Percentiles rank a stretch among this genome's conserved stretches.
Evolutionary conservation across 352 stramenopile species (phyloP).

Genomic region (Pythium rishiriense): DNA sequence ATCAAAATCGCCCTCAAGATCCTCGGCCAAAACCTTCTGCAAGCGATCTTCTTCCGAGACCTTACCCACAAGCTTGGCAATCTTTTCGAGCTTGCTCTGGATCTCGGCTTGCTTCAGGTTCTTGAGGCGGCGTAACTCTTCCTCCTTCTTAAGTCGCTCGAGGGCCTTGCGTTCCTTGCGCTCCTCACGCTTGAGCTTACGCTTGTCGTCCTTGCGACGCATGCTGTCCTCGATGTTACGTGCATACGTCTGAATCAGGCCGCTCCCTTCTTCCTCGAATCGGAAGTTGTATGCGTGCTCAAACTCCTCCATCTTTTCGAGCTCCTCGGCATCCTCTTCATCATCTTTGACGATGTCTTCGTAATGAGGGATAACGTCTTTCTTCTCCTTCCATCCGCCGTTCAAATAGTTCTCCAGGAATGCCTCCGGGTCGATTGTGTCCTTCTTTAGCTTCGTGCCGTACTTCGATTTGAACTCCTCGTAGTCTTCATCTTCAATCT

Average conservation of each 20-base stretch:
- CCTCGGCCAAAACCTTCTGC: constrained; percentile 39
- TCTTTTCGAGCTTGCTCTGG: constrained; percentile 91
- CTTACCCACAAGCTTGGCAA: constrained; percentile 84
- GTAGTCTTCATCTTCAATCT: constrained; percentile 73
- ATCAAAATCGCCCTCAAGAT: constrained; percentile 96
- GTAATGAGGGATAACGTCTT: constrained; percentile 59
- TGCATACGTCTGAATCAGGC: constrained; percentile 83
- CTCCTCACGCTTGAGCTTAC: constrained; percentile 94
- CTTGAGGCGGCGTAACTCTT: constrained; percentile 96
- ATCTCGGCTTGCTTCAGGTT: constrained; percentile 98
- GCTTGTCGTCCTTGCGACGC: constrained; percentile 95
- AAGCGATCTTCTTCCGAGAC: constrained; percentile 54
- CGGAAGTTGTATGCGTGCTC: constrained; percentile 99
- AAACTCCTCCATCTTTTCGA: constrained; percentile 96
- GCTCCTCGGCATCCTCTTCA: constrained; percentile 87
- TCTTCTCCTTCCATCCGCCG: constrained; percentile 85
- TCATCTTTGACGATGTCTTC: constrained; percentile 88
- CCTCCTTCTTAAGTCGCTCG: constrained; percentile 96
- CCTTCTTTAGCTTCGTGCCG: constrained; percentile 57
- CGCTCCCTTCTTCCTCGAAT: constrained; percentile 96
- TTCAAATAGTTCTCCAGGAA: constrained; percentile 83
- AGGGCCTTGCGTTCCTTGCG: constrained; percentile 94
- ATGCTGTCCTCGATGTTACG: constrained; percentile 88
- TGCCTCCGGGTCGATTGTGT: constrained; percentile 65
- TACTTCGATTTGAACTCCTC: constrained; percentile 66